Conservation (phyloP, 768 basidiomycete species). For the Psilocybe sp. region DNA sequence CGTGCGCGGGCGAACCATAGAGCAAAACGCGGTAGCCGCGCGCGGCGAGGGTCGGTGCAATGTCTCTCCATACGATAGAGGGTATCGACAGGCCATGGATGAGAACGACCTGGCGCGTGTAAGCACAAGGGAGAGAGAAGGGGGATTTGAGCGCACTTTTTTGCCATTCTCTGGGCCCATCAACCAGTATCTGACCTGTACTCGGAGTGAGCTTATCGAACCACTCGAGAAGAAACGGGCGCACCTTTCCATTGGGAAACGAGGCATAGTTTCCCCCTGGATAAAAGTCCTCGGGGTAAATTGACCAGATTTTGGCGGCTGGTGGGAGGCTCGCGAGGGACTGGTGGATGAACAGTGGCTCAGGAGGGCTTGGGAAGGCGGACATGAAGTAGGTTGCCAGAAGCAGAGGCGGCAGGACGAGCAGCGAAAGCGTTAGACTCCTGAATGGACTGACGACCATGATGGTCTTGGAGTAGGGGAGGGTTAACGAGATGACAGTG, state of each 20-base stretch:
- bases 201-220: background rate
- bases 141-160: constrained; percentile 41
- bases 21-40: constrained; percentile 72
- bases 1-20: constrained; percentile 50
- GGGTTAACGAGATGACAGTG: background rate
- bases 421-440: constrained; percentile 50
- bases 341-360: constrained; percentile 44
- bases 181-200: constrained; percentile 74
- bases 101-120: constrained; percentile 57
- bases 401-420: constrained; percentile 60
- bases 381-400: constrained; percentile 61
- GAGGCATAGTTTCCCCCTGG: constrained; percentile 59
- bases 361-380: constrained; percentile 62
- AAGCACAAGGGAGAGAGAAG: background rate
- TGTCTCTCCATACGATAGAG: constrained; percentile 73
- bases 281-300: constrained; percentile 74
- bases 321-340: constrained; percentile 61
- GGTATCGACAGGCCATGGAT: constrained; percentile 80
- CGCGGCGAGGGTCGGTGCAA: constrained; percentile 61
- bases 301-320: constrained; percentile 55
- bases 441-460: constrained; percentile 35
- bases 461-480: constrained; percentile 17
- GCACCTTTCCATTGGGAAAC: constrained; percentile 63
- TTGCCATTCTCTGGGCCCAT: constrained; percentile 66
- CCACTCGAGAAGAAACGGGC: constrained; percentile 13